These are phyloP conservation scores for Tulasnella sp. DNA, from an alignment of 768 basidiomycete genomes.

Conservation along the genomic window DNA sequence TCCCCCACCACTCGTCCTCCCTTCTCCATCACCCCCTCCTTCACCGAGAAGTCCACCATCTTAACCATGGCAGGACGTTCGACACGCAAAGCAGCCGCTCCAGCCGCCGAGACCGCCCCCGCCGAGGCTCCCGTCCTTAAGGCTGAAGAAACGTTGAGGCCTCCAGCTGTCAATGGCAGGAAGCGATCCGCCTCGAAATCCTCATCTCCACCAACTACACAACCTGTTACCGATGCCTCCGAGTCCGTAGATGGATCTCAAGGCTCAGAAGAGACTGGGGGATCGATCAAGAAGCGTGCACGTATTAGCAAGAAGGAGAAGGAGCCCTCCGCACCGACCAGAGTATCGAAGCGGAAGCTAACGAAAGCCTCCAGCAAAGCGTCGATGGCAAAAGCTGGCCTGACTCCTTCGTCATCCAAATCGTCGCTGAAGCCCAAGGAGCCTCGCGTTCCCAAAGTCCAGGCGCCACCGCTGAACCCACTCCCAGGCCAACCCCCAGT, in stretches of 20 bases:
- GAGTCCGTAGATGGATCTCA: conserved; percentile 24
- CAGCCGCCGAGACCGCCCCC: neutral
- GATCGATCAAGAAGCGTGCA: conserved; percentile 21
- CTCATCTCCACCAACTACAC: neutral
- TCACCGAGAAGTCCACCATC: neutral
- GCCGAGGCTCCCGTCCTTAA: neutral
- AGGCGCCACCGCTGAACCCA: conserved; percentile 37
- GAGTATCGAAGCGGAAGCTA: conserved; percentile 20
- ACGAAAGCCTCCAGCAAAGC: conserved; percentile 30
- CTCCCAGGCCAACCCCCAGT: conserved; percentile 63
- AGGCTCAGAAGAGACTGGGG: conserved; percentile 4
- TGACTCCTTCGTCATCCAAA: conserved; percentile 15
- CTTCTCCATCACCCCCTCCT: neutral
- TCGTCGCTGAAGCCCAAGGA: conserved; percentile 9
- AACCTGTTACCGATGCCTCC: neutral
- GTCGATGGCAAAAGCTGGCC: conserved; percentile 1
- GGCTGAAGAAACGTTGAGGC: conserved; percentile 11
- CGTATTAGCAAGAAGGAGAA: conserved; percentile 18
- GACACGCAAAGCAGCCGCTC: conserved; percentile 8
- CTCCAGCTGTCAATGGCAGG: conserved; percentile 26
- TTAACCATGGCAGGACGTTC: conserved; percentile 18
- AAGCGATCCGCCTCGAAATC: conserved; percentile 26
- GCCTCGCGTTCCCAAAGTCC: conserved; percentile 24
- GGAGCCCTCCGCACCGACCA: conserved; percentile 13
- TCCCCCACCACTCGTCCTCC: conserved; percentile 14